Percentiles rank a stretch among this genome's conserved stretches.
Conservation (phyloP, 2,329 filamentous ascomycete species). For the Claviceps fusiformis region DNA sequence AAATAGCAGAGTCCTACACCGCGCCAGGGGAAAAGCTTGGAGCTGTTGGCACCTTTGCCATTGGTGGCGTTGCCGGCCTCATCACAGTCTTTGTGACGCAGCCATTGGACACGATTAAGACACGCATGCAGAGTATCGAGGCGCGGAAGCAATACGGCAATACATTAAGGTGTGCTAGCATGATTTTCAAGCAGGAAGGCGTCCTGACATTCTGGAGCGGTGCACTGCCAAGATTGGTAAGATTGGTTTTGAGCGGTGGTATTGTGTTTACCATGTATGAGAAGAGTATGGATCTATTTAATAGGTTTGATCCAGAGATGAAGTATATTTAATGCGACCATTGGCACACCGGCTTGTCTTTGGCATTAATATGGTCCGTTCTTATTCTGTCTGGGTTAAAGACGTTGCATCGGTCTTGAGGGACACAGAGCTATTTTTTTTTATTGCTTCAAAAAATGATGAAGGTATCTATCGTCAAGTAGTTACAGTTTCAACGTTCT, state of each 20-base stretch:
- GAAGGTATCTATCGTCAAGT: background rate
- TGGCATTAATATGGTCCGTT: background rate
- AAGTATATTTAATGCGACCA: conserved; percentile 53
- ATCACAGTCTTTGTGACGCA: conserved; percentile 76
- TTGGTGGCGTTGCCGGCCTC: conserved; percentile 76
- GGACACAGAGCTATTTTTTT: too few species aligned
- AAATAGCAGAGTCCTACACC: conserved; percentile 82
- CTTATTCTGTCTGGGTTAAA: background rate
- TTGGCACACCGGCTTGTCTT: background rate
- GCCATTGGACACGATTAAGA: conserved; percentile 87
- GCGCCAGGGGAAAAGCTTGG: conserved; percentile 92
- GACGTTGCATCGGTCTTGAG: too few species aligned
- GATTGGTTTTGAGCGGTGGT: conserved; percentile 81
- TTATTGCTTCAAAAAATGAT: too few species aligned
- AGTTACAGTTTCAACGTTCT: background rate
- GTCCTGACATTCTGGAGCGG: conserved; percentile 88
- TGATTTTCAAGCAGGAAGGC: conserved; percentile 83
- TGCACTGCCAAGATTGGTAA: conserved; percentile 69
- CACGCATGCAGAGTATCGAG: conserved; percentile 92
- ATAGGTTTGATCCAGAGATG: conserved; percentile 65
- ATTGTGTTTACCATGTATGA: conserved; percentile 99
- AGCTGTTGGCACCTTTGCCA: conserved; percentile 72
- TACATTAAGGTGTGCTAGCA: conserved; percentile 66
- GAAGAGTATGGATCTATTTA: conserved; percentile 85
- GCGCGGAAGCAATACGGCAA: conserved; percentile 72